These are phyloP conservation scores for Suhomyces bribrorum DNA, from an alignment of 1,139 yeast species.

Conservation along the genomic window DNA sequence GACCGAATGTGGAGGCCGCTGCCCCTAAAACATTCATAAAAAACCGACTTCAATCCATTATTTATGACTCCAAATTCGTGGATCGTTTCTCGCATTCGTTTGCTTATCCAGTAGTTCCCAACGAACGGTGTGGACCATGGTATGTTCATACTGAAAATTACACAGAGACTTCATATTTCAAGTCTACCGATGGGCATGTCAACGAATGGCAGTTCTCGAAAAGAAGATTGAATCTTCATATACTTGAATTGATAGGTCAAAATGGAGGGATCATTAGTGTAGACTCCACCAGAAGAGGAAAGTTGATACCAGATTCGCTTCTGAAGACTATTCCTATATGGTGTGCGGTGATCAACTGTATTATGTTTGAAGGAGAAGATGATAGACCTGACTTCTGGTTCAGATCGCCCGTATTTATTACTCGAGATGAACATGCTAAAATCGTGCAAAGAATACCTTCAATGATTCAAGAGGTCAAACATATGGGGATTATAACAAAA, in stretches of 20 bases:
- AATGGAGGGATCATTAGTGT: constrained; percentile 59
- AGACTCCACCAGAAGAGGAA: constrained; percentile 84
- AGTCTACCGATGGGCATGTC: constrained; percentile 89
- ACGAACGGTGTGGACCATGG: constrained; percentile 90
- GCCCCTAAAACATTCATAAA: constrained; percentile 38
- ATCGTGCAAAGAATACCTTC: constrained; percentile 51
- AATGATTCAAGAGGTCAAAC: constrained; percentile 49
- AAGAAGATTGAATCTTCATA: constrained; percentile 71
- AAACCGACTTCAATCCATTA: constrained; percentile 71
- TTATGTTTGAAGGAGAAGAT: constrained; percentile 37
- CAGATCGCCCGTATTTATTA: constrained; percentile 32
- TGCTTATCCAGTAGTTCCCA: constrained; percentile 60
- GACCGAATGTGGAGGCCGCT: too few species aligned
- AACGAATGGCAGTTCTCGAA: constrained; percentile 77
- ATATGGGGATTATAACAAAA: constrained; percentile 37
- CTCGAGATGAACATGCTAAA: constrained; percentile 56
- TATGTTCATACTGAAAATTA: constrained; percentile 53
- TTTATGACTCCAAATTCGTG: constrained; percentile 52
- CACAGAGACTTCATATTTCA: constrained; percentile 65
- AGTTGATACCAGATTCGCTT: constrained; percentile 80
- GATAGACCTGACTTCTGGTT: constrained; percentile 2
- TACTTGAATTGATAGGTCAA: constrained; percentile 48
- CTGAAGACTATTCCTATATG: constrained; percentile 88
- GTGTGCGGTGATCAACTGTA: constrained; percentile 76
- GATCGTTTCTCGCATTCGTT: constrained; percentile 30